Base-by-base conservation (phyloP, 306 rosid genomes). In the Dicorynia guianensis region DNA sequence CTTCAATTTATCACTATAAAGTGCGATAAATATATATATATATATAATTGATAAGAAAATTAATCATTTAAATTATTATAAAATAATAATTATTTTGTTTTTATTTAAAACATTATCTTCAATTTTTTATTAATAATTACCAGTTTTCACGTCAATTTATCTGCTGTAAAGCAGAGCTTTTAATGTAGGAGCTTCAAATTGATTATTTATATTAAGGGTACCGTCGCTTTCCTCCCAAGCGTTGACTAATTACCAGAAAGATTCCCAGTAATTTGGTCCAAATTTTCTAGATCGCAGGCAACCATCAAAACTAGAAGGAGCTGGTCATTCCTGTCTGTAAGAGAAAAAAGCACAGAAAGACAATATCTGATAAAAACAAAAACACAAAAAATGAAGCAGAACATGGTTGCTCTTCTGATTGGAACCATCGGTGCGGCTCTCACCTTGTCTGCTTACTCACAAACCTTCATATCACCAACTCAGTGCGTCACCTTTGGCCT, bases 351-450 rank as follows among this genome's bases (percentile, higher is more conserved):
- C 12, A 75, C 36, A 55, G 33, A 53, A 30, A 3, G 50, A 49
- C 40, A 33, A n/a, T 10, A 5, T 38, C 55, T 43, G 49, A 11
- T 0, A 14, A 40, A 19, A n/a, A n/a, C n/a, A n/a, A n/a, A n/a
- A n/a, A n/a, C n/a, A n/a, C n/a, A 57, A 19, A 80, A 35, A 70
- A 93, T 93, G 95, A 84, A 84, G 71, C 88, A 80, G 71, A 91
- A 88, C 69, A 17, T 44, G 35, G 55, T 72, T 30, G 81, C 88
- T 65, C 72, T 91, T 42, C 7, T 88, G 71, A 93, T 93, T 63
- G 98, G 98, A 46, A 4, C 79, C 38, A 76, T 90, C 11, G 98
- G 98, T 35, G 96, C 96, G 68, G 79, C 81, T 15, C 69, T 89
- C 18, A 93, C 96, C 25, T 71, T 93, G 50, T 54, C 67, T 35